Evolutionary conservation across 73 alveolate species (phyloP), one percentile per base, ranked within the genome.

Genomic region (Paramecium sexaurelia): DNA sequence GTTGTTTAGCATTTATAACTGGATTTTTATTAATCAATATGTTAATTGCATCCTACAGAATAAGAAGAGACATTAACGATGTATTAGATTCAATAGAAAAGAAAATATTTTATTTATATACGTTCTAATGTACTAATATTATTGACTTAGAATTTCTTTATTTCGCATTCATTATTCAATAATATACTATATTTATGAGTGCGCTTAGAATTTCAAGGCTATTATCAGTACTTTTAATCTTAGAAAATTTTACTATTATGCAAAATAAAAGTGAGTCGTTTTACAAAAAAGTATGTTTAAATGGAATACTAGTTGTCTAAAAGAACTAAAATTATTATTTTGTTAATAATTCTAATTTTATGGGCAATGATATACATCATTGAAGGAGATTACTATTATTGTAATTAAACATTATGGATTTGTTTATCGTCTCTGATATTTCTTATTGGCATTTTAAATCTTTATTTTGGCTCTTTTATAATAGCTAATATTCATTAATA

Each of bases 341-440:
- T 24, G 40, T 19, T n/a, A 2, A 41, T 78, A 37, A 2, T 43
- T 78, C 6, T 78, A 40, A 43, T 37, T 19, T 22, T 78, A 61
- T 61, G 83, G 83, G 43, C 43, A 1, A 7, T 20, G 29, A 37
- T 78, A 2, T 27, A 26, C 32, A 4, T 78, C 7, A 24, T 36
- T 9, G 55, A 22, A 78, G 75, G 55, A 37, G 19, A 78, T 17
- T 26, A n/a, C 45, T 78, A 26, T 33, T 41, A 78, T 22, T 78
- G 83, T 61, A 20, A 61, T 61, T 32, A 78, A 45, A 19, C 43
- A 40, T 20, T 78, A 8, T 78, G 90, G 90, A 17, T 32, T 29
- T 61, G 83, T 26, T 41, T 78, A 40, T 78, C 68, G 15, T 24
- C 41, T 4, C 22, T 45, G 75, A 40, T 24, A 7, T 45, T 39